phyloP scores from a whole-genome alignment of 2,329 filamentous ascomycete genomes.

The Alternaria consortialis region DNA sequence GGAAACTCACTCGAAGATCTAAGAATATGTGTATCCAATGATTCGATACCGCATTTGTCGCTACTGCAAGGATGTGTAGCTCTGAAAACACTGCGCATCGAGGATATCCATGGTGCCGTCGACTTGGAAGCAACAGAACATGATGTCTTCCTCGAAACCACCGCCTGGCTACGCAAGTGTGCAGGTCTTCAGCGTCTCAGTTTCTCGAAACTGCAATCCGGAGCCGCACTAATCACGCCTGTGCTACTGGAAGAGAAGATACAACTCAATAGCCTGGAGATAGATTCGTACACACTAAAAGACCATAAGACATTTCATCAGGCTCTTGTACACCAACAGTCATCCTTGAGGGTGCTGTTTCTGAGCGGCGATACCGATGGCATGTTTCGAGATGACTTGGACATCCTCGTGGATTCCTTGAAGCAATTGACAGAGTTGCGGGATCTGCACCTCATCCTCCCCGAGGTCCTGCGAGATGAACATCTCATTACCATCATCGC shows the following conservation, averaged over 20 bases:
- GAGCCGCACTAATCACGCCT: slow-evolving; percentile 62
- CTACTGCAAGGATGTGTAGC: slow-evolving; percentile 60
- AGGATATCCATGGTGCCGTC: slow-evolving; percentile 54
- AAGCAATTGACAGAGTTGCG: slow-evolving; percentile 62
- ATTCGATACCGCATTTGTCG: slow-evolving; percentile 60
- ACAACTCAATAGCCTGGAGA: slow-evolving; percentile 58
- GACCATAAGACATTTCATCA: slow-evolving; percentile 63
- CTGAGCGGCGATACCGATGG: slow-evolving; percentile 60
- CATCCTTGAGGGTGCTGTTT: slow-evolving; percentile 56
- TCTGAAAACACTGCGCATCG: slow-evolving; percentile 60
- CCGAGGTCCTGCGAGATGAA: slow-evolving; percentile 60
- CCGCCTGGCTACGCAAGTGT: slow-evolving; percentile 66
- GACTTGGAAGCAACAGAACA: slow-evolving; percentile 63
- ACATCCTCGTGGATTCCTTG: slow-evolving; percentile 61
- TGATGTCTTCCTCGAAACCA: slow-evolving; percentile 61
- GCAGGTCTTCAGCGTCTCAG: slow-evolving; percentile 60
- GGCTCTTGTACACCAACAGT: slow-evolving; percentile 63
- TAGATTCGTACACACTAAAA: slow-evolving; percentile 60
- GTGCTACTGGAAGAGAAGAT: slow-evolving; percentile 59
- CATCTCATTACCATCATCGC: slow-evolving; percentile 61
- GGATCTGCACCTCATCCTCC: slow-evolving; percentile 62
- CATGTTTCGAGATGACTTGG: slow-evolving; percentile 57
- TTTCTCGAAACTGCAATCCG: slow-evolving; percentile 62
- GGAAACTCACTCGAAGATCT: slow-evolving; percentile 64
- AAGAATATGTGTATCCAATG: slow-evolving; percentile 60